These are phyloP conservation scores for Ogataea glucozyma DNA, from an alignment of 805 yeast species.

Conservation along the genomic window DNA sequence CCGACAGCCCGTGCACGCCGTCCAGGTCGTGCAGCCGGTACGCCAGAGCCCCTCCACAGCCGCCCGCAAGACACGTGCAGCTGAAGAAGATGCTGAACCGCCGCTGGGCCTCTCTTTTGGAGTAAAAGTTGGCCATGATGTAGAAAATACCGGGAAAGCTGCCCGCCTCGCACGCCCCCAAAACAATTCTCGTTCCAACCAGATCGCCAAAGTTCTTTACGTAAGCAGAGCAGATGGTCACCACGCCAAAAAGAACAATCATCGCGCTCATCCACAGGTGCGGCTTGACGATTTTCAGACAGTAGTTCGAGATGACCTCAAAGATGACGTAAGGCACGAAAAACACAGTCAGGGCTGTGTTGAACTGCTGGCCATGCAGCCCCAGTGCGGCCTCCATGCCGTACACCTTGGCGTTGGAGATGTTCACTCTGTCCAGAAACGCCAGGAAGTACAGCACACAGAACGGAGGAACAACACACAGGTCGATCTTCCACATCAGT, in stretches of 20 bases:
- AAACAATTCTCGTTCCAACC: slow-evolving; percentile 60
- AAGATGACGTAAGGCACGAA: slow-evolving; percentile 69
- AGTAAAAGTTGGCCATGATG: slow-evolving; percentile 64
- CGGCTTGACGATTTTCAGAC: slow-evolving; percentile 59
- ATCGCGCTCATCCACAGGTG: slow-evolving; percentile 62
- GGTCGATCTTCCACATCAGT: slow-evolving; percentile 64
- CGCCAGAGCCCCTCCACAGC: slow-evolving; percentile 75
- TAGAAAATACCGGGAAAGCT: slow-evolving; percentile 77
- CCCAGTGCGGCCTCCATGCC: slow-evolving; percentile 59
- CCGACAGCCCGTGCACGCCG: slow-evolving; percentile 42
- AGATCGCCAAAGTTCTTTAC: slow-evolving; percentile 58
- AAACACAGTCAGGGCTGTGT: slow-evolving; percentile 65
- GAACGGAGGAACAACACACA: slow-evolving; percentile 75
- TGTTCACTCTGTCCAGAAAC: slow-evolving; percentile 79
- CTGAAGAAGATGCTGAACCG: slow-evolving; percentile 70
- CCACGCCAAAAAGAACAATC: slow-evolving; percentile 62
- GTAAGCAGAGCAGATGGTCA: slow-evolving; percentile 67
- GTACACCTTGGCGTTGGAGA: slow-evolving; percentile 76
- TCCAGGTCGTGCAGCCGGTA: slow-evolving; percentile 59
- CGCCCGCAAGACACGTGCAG: slow-evolving; percentile 75
- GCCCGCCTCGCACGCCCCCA: slow-evolving; percentile 70
- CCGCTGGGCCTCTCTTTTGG: slow-evolving; percentile 64
- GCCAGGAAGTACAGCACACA: slow-evolving; percentile 73
- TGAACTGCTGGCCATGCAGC: slow-evolving; percentile 59
- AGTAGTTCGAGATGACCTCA: slow-evolving; percentile 64